Conservation (phyloP, 2,329 filamentous ascomycete genomes). For the Dryadomyces sulphureus region DNA sequence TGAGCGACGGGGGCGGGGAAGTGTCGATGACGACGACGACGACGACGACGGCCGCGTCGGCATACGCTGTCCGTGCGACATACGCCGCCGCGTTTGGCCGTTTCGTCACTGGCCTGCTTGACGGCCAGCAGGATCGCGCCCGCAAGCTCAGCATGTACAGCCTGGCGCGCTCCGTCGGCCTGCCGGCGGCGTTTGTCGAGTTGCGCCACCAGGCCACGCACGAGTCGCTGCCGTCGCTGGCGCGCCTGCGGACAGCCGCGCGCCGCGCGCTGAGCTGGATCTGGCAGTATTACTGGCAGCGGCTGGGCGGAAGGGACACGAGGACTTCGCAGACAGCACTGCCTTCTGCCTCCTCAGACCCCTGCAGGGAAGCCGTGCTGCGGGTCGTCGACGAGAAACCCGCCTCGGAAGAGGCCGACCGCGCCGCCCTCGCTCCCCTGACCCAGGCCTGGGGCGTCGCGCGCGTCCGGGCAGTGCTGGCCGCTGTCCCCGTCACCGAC, state of each 20-base stretch:
- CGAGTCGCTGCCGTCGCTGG: constrained; percentile 66
- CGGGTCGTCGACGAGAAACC: constrained; percentile 18
- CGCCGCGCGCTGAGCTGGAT: constrained; percentile 66
- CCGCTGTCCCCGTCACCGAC: constrained; percentile 5
- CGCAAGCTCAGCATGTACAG: constrained; percentile 60
- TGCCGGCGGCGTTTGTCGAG: constrained; percentile 73
- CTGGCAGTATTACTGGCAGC: constrained; percentile 75
- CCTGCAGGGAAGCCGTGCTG: constrained; percentile 18
- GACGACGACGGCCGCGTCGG: too few relatives aligned
- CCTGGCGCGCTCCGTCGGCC: constrained; percentile 50
- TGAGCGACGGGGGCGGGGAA: constrained; percentile 1
- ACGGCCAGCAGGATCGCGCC: constrained; percentile 54
- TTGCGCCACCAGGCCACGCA: constrained; percentile 82
- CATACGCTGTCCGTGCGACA: constrained; percentile 48
- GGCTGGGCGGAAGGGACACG: constrained; percentile 17
- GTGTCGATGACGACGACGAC: too few relatives aligned
- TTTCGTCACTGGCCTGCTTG: constrained; percentile 71
- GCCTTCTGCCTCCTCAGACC: neutral
- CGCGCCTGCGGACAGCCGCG: constrained; percentile 55
- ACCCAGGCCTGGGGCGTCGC: constrained; percentile 16
- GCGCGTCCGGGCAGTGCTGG: constrained; percentile 3
- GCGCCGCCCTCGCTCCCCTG: constrained; percentile 8
- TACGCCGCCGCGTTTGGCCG: constrained; percentile 64
- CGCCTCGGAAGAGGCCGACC: neutral
- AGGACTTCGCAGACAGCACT: neutral